Evolutionary conservation across 2,329 filamentous ascomycete genomes (phyloP).

Genomic region (Microcera coccophila): DNA sequence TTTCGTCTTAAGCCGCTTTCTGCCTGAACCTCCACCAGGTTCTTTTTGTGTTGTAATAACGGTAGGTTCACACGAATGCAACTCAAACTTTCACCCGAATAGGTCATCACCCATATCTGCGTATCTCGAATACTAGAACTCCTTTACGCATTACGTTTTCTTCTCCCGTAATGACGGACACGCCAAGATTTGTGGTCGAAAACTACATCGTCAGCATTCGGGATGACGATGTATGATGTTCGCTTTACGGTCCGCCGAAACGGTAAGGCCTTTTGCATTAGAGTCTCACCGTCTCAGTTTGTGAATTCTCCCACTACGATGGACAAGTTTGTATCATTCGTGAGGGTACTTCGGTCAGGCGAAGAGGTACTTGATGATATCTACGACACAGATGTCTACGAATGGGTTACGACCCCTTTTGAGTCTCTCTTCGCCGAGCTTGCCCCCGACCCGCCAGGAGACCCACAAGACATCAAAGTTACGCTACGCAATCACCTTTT

Average conservation of each 20-base stretch:
- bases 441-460: slow-evolving; percentile 9
- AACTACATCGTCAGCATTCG: too few relatives aligned
- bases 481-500: slow-evolving; percentile 19
- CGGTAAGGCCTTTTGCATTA: slow-evolving; percentile 17
- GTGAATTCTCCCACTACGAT: slow-evolving; percentile 13
- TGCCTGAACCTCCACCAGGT: too few relatives aligned
- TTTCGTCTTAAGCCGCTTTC: too few relatives aligned
- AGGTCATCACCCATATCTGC: background rate
- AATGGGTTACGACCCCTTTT: slow-evolving; percentile 18
- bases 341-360: slow-evolving; percentile 15
- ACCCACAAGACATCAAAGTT: slow-evolving; percentile 7
- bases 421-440: slow-evolving; percentile 17
- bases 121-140: too few relatives aligned
- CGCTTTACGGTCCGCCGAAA: slow-evolving; percentile 17
- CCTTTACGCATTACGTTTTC: too few relatives aligned
- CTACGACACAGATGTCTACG: slow-evolving; percentile 17
- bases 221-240: too few relatives aligned
- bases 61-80: too few relatives aligned
- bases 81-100: too few relatives aligned
- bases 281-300: slow-evolving; percentile 8
- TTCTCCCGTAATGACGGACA: too few relatives aligned
- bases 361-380: slow-evolving; percentile 14
- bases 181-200: too few relatives aligned
- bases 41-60: too few relatives aligned
- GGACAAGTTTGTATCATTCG: slow-evolving; percentile 11